Evolutionary conservation across 768 basidiomycete genomes (phyloP).

Genomic region (Trametes coccinea): DNA sequence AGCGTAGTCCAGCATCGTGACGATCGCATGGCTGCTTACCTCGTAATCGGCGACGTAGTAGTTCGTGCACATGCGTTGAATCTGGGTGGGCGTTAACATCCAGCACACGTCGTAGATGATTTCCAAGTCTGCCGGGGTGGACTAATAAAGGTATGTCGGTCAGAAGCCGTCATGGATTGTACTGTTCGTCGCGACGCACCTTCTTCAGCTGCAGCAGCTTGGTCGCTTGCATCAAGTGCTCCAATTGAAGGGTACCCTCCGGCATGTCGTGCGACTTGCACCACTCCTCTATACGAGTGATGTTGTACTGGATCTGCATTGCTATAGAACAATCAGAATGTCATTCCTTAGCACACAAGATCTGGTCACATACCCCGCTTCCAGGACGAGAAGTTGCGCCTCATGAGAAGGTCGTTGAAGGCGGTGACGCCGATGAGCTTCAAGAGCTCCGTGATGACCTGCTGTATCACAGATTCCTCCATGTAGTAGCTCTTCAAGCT

Average conservation of each 20-base stretch:
- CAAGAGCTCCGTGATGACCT: conserved; percentile 91
- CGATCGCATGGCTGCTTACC: conserved; percentile 45
- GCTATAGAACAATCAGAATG: conserved; percentile 47
- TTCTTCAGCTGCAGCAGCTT: conserved; percentile 98
- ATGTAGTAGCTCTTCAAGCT: conserved; percentile 97
- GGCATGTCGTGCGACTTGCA: conserved; percentile 99
- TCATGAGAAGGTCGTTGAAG: conserved; percentile 98
- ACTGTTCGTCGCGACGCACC: conserved; percentile 41
- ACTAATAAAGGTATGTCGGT: conserved; percentile 44
- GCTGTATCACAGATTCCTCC: conserved; percentile 96
- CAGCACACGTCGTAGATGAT: conserved; percentile 99
- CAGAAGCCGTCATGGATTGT: not conserved
- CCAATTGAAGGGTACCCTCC: conserved; percentile 94
- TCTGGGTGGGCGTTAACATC: conserved; percentile 99
- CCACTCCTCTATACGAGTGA: conserved; percentile 97
- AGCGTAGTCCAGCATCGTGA: not conserved
- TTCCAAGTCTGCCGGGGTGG: conserved; percentile 93
- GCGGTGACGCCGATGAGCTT: conserved; percentile 95
- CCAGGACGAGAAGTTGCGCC: conserved; percentile 99
- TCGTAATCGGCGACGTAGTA: conserved; percentile 99
- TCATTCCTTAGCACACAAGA: not conserved
- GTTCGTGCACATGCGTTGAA: conserved; percentile 98
- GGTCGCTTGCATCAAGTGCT: conserved; percentile 99
- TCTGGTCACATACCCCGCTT: conserved; percentile 75
- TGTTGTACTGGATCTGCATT: conserved; percentile 99